Base-by-base conservation (phyloP, 1,139 yeast genomes). In the Lodderomyces elongisporus region DNA sequence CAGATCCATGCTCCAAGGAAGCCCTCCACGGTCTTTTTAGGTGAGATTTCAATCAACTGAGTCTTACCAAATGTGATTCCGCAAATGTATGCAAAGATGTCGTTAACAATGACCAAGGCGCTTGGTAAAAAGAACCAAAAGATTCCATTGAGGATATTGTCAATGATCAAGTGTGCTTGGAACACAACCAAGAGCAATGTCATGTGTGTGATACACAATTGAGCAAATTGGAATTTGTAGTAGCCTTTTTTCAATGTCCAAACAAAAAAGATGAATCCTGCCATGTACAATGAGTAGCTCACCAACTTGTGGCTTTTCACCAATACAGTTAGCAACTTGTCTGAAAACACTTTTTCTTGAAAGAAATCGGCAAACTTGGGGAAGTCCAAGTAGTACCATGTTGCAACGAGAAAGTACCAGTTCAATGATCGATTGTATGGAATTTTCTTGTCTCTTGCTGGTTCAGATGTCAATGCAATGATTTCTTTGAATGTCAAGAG, bases 1-100 rank as follows among this genome's bases (percentile, higher is more conserved):
- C 94, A 89, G 33, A 87, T 62, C 98, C 98, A 91, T 15, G 97
- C 99, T 35, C 99, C 99, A 30, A 89, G 63, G 53, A 91, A 91
- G 3, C 99, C 99, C 62, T 91, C 99, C 17, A 89, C 89, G 1
- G 99, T 91, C 63, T 91, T 91, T 60, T 91, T 91, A 33, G 99
- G 98, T 12, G 96, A 85, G 44, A 91, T 85, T 38, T 85, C 89
- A 50, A 93, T 87, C 51, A 91, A 75, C 54, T 85, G 96, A 31
- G 97, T 89, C 44, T 73, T 77, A 33, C 99, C 99, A 62, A 91
- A 88, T 1, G 97, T 85, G 46, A 91, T 91, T 32, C 99, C 99
- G 63, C 97, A 91, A 39, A 91, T 68, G 56, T 91, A 91, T 23
- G 99, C 98, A 69, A 88, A 89, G 36, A 89, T 88, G 55, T 91